Evolutionary conservation across 805 yeast species (phyloP).

Genomic region (Blastobotrys muscicola): DNA sequence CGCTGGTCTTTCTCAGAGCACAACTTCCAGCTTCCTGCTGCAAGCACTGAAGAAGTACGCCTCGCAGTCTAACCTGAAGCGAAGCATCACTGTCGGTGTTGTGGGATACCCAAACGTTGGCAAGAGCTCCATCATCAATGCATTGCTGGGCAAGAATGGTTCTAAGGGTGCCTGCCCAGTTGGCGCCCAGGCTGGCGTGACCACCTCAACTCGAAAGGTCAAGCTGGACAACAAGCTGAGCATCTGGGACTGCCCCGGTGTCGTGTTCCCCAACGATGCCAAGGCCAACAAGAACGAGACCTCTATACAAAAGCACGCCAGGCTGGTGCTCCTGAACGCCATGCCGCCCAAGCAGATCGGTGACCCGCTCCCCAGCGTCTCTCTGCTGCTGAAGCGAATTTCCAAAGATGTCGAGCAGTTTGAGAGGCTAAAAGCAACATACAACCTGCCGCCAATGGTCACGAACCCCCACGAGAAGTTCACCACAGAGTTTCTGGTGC

Average conservation of each 20-base stretch:
- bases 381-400: conserved; percentile 64
- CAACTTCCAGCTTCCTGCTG: conserved; percentile 64
- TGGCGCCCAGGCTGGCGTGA: conserved; percentile 96
- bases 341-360: conserved; percentile 75
- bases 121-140: conserved; percentile 87
- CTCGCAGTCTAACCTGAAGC: conserved; percentile 69
- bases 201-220: conserved; percentile 84
- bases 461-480: conserved; percentile 63
- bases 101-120: conserved; percentile 98
- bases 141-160: conserved; percentile 67
- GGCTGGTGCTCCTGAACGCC: conserved; percentile 79
- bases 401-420: conserved; percentile 57
- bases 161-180: conserved; percentile 76
- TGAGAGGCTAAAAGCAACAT: conserved; percentile 60
- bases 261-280: conserved; percentile 73
- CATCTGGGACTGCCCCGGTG: conserved; percentile 93
- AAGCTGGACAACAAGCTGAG: conserved; percentile 85
- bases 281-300: conserved; percentile 12
- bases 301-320: conserved; percentile 70
- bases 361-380: conserved; percentile 79
- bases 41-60: conserved; percentile 82
- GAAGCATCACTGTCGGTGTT: conserved; percentile 88
- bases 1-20: conserved; percentile 59
- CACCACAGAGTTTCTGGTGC: conserved; percentile 79
- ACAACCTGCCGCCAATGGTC: conserved; percentile 74